Evolutionary conservation across 371 early-diverging fungal species (phyloP), one percentile per base, ranked within the genome.

Genomic region (Blastocladiella emersonii): DNA sequence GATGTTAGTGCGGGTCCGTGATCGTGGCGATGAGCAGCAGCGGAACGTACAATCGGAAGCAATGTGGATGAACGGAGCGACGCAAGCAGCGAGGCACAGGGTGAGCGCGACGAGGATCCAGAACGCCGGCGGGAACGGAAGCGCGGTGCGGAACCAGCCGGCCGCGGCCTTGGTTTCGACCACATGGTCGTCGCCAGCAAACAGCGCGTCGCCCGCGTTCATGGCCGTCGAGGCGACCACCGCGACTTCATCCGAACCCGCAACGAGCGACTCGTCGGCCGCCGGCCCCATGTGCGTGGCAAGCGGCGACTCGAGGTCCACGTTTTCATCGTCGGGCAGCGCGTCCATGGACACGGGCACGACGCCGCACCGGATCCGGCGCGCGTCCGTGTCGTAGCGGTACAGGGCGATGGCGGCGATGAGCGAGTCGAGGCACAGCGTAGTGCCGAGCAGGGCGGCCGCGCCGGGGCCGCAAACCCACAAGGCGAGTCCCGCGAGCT

Each of bases 361-460:
- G 10, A 44, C 5, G 3, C 45, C 45, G 10, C 68, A 68, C 35
- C 63, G 45, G 7, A 25, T 61, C 53, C 75, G 63, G 2, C 71
- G 69, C 19, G 62, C 67, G 17, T 70, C 41, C 41, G 66, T 57
- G 63, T 74, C 73, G 15, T 71, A 27, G 27, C 66, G 39, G 1
- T 70, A 63, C n/a, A 73, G 65, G 1, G 53, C 51, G 5, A 67
- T 1, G 1, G 66, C 68, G 48, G 67, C 74, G 7, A 64, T 57
- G 51, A 76, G 64, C 63, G 77, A 73, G 19, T 66, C 25, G 0
- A 68, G 30, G 65, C 78, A 74, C 5, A 81, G 67, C 0, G 43
- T 56, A 48, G 78, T 57, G 0, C 85, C 83, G 32, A 72, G 34
- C 80, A 79, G 78, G 48, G 67, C 74, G 1, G 80, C 80, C 30